Base-by-base conservation (phyloP, 208 protist species). In the Leishmania aethiopica region DNA sequence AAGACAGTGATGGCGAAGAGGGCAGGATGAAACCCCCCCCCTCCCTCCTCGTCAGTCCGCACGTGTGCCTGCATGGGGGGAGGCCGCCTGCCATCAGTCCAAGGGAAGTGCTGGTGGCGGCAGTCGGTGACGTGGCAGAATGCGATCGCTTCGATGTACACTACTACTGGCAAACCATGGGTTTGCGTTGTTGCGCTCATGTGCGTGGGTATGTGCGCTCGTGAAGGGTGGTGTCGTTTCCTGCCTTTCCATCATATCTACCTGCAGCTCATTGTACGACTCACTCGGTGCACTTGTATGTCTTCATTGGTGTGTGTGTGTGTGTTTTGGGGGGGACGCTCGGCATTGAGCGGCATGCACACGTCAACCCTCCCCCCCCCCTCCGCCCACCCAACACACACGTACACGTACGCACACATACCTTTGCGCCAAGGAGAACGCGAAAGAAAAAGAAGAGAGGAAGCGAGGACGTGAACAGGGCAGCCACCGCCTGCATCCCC, bases 91-190 rank as follows among this genome's bases (percentile, higher is more conserved):
- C 32, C 32, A 69, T 42, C 13, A 40, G 40, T 45, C 15, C 7
- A 73, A 2, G 67, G 17, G 40, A 17, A 15, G 42, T 70, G 67
- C 40, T 32, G 67, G 15, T 0, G 42, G 22, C 6, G 40, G 22
- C 17, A 49, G 22, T n/a, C 40, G 13, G 35, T 45, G n/a, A 37
- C 19, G 25, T 75, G 71, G 15, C 51, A 19, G 71, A 64, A 83
- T 69, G 35, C 22, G 13, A 71, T 82, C 55, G 17, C 37, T 53
- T 78, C n/a, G 55, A 82, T 82, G 69, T 82, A 82, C 49, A 83
- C 32, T 66, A 74, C 51, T 45, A 25, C 13, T 25, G 51, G 32
- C 13, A n/a, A 3, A 32, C 35, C 1, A 59, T 32, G 73, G 28
- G 17, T 51, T 42, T 40, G 10, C 10, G 73, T 6, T 13, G 73